These are phyloP conservation scores for Acanthamoeba sp. DNA, from an alignment of 208 protist species.

Conservation along the genomic window DNA sequence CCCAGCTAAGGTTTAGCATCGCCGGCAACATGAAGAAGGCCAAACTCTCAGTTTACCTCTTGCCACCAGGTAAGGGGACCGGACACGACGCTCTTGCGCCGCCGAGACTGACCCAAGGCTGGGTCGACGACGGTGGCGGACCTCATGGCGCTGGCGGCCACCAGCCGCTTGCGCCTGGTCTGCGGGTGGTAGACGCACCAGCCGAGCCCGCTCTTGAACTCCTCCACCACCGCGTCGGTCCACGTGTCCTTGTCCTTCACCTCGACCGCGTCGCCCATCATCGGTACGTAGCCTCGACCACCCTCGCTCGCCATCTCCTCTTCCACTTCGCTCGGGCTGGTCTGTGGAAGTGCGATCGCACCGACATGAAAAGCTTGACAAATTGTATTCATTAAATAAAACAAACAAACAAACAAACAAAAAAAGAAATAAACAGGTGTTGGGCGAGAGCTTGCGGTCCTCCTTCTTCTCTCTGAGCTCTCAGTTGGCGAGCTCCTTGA, in stretches of 20 bases:
- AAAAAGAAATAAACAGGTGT: too few relatives aligned
- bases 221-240: neutral
- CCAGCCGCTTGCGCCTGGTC: neutral
- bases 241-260: neutral
- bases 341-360: too few relatives aligned
- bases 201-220: neutral
- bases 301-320: too few relatives aligned
- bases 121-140: neutral
- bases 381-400: too few relatives aligned
- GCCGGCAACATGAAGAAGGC: neutral
- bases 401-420: too few relatives aligned
- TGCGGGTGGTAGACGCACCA: neutral
- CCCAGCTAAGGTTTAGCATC: too few relatives aligned
- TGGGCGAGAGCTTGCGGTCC: too few relatives aligned
- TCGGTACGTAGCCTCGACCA: constrained; percentile 2
- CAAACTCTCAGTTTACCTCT: too few relatives aligned
- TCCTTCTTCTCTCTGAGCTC: too few relatives aligned
- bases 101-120: neutral
- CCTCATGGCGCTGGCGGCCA: neutral
- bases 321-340: too few relatives aligned
- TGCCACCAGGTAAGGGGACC: neutral
- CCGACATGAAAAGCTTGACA: too few relatives aligned
- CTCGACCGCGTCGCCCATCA: constrained; percentile 6
- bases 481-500: constrained; percentile 65
- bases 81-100: neutral